A percentile compares a stretch with the other conserved stretches of the same genome.
Evolutionary conservation across 495 filamentous ascomycete species (phyloP).

Genomic region (Lichina pygmaea): DNA sequence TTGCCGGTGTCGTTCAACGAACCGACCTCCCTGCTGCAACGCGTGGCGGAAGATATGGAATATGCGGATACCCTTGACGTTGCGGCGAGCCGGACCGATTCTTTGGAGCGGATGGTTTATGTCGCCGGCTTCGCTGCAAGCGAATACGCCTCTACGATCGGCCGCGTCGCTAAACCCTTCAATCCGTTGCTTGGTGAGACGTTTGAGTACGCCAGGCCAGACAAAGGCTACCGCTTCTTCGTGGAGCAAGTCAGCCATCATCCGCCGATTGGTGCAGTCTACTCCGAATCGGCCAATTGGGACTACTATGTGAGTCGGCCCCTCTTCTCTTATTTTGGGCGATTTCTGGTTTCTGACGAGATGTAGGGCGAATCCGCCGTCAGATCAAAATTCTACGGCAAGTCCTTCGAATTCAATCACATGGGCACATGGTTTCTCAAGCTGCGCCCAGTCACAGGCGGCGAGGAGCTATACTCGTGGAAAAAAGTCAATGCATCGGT

Average conservation of each 20-base stretch:
- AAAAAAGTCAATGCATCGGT: slow-evolving; percentile 98
- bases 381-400: slow-evolving; percentile 92
- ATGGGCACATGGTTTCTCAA: slow-evolving; percentile 92
- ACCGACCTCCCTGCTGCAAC: slow-evolving; percentile 86
- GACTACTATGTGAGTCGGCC: slow-evolving; percentile 48
- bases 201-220: slow-evolving; percentile 83
- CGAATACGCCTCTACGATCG: slow-evolving; percentile 91
- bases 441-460: slow-evolving; percentile 49
- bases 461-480: slow-evolving; percentile 89
- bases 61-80: slow-evolving; percentile 82
- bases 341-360: slow-evolving; percentile 2
- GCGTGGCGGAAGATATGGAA: slow-evolving; percentile 92
- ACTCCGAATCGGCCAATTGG: slow-evolving; percentile 82
- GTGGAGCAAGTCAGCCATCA: slow-evolving; percentile 98
- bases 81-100: slow-evolving; percentile 63
- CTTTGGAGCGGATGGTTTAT: slow-evolving; percentile 83
- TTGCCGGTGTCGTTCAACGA: slow-evolving; percentile 97
- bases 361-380: slow-evolving; percentile 68
- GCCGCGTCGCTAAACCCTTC: slow-evolving; percentile 91
- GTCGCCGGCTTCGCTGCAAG: slow-evolving; percentile 86
- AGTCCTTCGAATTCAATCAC: slow-evolving; percentile 89
- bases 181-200: slow-evolving; percentile 92
- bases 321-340: background rate
- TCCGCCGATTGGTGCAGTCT: slow-evolving; percentile 80
- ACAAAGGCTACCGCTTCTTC: slow-evolving; percentile 94